phyloP scores from a whole-genome alignment of 441 rosid species.

The Populus hybrid region DNA sequence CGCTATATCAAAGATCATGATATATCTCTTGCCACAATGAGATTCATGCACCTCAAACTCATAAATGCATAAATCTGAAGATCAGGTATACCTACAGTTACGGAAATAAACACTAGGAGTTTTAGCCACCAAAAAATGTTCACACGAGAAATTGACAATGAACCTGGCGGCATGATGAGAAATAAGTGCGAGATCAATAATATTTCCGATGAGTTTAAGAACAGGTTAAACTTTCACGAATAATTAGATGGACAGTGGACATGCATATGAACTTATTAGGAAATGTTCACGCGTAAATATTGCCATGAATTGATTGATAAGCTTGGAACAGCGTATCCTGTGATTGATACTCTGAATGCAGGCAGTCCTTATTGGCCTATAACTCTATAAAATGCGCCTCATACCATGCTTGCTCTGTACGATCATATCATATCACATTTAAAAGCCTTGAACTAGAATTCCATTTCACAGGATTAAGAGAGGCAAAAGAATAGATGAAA shows the following conservation, averaged over 20 bases:
- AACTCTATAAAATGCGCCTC: slow-evolving; percentile 11
- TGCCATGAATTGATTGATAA: background rate
- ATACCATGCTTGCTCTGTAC: background rate
- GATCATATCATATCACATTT: background rate
- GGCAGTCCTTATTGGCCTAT: slow-evolving; percentile 23
- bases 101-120: no score
- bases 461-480: background rate
- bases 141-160: background rate
- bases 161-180: background rate
- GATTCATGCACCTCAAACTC: background rate
- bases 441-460: background rate
- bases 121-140: background rate
- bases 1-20: background rate
- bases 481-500: slow-evolving; percentile 19
- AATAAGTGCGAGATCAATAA: background rate
- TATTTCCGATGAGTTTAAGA: background rate
- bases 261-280: background rate
- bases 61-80: background rate
- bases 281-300: slow-evolving; percentile 13
- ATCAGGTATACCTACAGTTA: background rate
- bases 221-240: background rate
- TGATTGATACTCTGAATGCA: slow-evolving; percentile 3
- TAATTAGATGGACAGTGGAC: slow-evolving; percentile 11
- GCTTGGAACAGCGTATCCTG: slow-evolving; percentile 20
- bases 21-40: background rate